Conservation (phyloP, 2,329 filamentous ascomycete genomes). For the Clonostachys sp. region DNA sequence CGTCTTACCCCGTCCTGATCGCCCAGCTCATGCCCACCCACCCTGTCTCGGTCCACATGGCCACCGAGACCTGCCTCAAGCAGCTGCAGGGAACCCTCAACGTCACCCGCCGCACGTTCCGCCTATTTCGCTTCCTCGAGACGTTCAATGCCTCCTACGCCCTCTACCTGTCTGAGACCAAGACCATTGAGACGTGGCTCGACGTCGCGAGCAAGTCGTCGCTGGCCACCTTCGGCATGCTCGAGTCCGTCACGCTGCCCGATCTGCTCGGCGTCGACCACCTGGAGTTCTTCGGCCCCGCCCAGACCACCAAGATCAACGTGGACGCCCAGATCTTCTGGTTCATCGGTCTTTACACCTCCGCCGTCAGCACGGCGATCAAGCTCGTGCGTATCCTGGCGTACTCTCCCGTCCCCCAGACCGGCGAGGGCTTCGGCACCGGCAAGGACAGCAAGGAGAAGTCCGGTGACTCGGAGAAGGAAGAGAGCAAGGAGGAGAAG, state of each 20-base stretch:
- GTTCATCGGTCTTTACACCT: constrained; percentile 57
- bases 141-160: constrained; percentile 47
- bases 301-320: constrained; percentile 39
- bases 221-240: constrained; percentile 61
- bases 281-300: constrained; percentile 47
- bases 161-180: constrained; percentile 23
- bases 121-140: constrained; percentile 64
- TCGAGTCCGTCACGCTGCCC: constrained; percentile 61
- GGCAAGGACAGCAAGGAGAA: constrained; percentile 4
- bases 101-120: constrained; percentile 56
- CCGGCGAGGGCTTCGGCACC: constrained; percentile 13
- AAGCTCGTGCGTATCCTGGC: constrained; percentile 30
- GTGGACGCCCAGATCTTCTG: constrained; percentile 65
- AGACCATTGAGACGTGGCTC: constrained; percentile 35
- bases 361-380: constrained; percentile 35
- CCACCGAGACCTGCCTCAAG: constrained; percentile 23
- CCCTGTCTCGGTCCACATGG: constrained; percentile 11
- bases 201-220: constrained; percentile 53
- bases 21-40: constrained; percentile 20
- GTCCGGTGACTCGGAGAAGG: constrained; percentile 6
- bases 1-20: constrained; percentile 35
- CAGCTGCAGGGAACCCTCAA: constrained; percentile 35
- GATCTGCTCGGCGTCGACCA: constrained; percentile 38
- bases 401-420: constrained; percentile 24
- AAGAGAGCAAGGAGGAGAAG: constrained; percentile 3